Conservation (phyloP, 2,329 filamentous ascomycete genomes). For the Aspergillus flavus region DNA sequence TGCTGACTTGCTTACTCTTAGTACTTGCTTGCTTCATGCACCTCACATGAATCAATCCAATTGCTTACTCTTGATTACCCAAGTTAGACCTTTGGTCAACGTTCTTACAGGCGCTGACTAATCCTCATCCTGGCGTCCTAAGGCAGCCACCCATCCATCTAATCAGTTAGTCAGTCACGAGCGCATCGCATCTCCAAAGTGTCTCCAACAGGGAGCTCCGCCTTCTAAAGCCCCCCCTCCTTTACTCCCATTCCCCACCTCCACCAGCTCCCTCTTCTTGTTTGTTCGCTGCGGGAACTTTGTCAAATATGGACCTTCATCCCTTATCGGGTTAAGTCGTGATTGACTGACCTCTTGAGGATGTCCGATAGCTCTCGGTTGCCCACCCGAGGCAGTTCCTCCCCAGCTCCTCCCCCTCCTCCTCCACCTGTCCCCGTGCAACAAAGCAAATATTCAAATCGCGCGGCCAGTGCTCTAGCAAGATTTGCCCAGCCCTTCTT, state of each 20-base stretch:
- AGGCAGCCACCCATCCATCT: background rate
- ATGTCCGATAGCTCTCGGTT: slow-evolving; percentile 34
- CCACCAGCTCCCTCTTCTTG: slow-evolving; percentile 3
- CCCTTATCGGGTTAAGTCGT: slow-evolving; percentile 25
- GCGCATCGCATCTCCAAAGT: background rate
- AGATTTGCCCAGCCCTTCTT: slow-evolving; percentile 59
- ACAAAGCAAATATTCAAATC: slow-evolving; percentile 44
- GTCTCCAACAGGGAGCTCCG: slow-evolving; percentile 1
- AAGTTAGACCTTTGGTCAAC: background rate
- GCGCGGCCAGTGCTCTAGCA: slow-evolving; percentile 51
- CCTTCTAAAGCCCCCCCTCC: background rate
- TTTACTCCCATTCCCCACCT: slow-evolving; percentile 4
- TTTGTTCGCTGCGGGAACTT: slow-evolving; percentile 5
- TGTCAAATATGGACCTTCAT: slow-evolving; percentile 21
- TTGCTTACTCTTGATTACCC: background rate
- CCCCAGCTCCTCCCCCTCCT: slow-evolving; percentile 38
- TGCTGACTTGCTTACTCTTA: slow-evolving; percentile 5
- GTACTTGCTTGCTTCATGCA: slow-evolving; percentile 1
- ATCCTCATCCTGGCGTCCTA: background rate
- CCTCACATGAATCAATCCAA: background rate
- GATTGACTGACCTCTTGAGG: slow-evolving; percentile 20
- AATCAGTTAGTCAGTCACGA: background rate
- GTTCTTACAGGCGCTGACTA: slow-evolving; percentile 2
- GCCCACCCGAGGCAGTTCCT: slow-evolving; percentile 29
- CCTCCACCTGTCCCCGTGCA: slow-evolving; percentile 40